Conservation (phyloP, 2,329 filamentous ascomycete genomes). For the Blastomyces parvus region DNA sequence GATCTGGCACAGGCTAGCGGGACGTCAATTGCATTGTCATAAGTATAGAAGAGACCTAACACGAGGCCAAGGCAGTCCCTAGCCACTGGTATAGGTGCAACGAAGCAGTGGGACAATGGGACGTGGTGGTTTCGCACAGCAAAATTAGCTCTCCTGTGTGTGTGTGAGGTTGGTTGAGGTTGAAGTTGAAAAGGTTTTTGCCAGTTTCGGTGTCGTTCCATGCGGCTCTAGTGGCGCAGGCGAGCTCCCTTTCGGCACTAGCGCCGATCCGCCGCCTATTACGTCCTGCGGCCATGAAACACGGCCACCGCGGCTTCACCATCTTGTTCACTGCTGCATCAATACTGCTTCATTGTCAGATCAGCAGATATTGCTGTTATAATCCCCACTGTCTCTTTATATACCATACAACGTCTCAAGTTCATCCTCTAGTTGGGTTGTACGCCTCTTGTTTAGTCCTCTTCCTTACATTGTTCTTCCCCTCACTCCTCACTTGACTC, state of each 20-base stretch:
- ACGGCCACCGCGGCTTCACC: neutral
- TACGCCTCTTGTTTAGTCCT: neutral
- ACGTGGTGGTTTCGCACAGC: neutral
- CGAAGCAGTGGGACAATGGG: neutral
- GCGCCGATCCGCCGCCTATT: constrained; percentile 3
- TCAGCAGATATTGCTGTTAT: neutral
- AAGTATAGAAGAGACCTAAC: neutral
- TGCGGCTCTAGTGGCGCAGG: constrained; percentile 11
- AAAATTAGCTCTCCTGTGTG: neutral
- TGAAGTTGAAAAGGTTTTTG: constrained; percentile 4
- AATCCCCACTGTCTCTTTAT: neutral
- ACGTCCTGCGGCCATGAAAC: constrained; percentile 1
- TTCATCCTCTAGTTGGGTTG: neutral
- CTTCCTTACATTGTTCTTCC: neutral
- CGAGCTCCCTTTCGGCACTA: constrained; percentile 5
- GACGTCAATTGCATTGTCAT: constrained; percentile 6
- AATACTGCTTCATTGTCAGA: neutral
- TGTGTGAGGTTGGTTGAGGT: constrained; percentile 1
- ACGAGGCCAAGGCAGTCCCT: neutral
- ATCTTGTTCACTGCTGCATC: neutral
- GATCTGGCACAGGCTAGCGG: constrained; percentile 1
- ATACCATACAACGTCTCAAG: neutral
- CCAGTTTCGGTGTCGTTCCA: constrained; percentile 14
- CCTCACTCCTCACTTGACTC: neutral
- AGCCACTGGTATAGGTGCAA: neutral